Conservation (phyloP, 768 basidiomycete genomes). For the Suillus americanus region DNA sequence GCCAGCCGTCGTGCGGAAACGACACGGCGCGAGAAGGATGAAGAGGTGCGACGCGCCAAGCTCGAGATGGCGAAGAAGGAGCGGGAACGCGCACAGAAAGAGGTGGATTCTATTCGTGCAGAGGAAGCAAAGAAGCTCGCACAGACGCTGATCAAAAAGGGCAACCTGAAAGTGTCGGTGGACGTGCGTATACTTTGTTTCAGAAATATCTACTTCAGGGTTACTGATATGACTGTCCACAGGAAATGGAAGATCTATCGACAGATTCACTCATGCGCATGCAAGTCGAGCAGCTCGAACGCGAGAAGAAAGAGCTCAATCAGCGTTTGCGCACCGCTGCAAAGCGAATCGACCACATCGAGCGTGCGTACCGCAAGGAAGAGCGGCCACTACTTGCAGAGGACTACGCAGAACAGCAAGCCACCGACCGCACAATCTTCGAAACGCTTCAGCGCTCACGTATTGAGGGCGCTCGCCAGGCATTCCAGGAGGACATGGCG, state of each 20-base stretch:
- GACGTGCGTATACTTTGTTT: conserved; percentile 48
- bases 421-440: conserved; percentile 69
- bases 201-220: conserved; percentile 10
- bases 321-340: conserved; percentile 79
- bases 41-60: conserved; percentile 57
- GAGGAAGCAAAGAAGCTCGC: conserved; percentile 89
- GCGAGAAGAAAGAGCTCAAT: conserved; percentile 87
- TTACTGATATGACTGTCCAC: conserved; percentile 9
- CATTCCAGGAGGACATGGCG: conserved; percentile 66
- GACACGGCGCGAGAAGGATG: conserved; percentile 63
- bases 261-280: conserved; percentile 85
- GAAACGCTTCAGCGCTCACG: conserved; percentile 58
- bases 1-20: conserved; percentile 74
- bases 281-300: conserved; percentile 94
- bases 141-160: conserved; percentile 77
- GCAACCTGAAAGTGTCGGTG: conserved; percentile 69
- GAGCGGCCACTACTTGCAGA: conserved; percentile 82
- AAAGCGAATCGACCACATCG: conserved; percentile 93
- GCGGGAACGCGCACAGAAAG: conserved; percentile 73
- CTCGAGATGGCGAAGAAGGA: conserved; percentile 67
- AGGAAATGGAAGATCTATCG: conserved; percentile 84
- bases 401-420: conserved; percentile 88
- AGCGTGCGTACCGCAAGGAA: conserved; percentile 92
- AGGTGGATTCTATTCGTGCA: conserved; percentile 56
- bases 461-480: conserved; percentile 49